Evolutionary conservation across 345 rosid species (phyloP), one percentile per base, ranked within the genome.

Genomic region (Populus pruinosa): DNA sequence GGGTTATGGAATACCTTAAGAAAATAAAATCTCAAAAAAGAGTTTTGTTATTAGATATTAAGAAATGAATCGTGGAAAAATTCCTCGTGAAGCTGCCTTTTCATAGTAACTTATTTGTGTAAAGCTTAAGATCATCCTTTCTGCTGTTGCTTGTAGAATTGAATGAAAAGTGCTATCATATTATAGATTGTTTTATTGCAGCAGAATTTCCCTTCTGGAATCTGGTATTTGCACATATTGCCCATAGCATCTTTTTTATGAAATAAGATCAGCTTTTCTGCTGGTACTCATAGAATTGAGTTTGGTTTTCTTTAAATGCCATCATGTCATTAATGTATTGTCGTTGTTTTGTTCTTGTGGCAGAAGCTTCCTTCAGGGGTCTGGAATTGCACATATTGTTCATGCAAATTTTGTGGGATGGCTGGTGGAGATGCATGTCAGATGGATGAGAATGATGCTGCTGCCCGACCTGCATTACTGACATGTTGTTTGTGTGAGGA

Each of bases 331-430:
- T 72, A 76, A 70, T 63, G 39, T 77, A 56, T 62, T 78, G 7
- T 77, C 0, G 11, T 41, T 78, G 36, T 33, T 47, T 12, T 12
- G 76, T 75, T 76, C 33, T 67, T 41, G 72, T 69, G 79, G 85
- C 94, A 96, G 98, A 87, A 79, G 73, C 89, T 92, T 74, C 98
- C 99, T 75, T 86, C 90, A 49, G 98, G 97, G 59, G 85, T 86
- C 69, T 96, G 99, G 99, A 87, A 88, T 80, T 96, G 99, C 87
- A 78, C 88, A 76, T 86, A 87, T 83, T 96, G 99, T 87, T 85
- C 90, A 31, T 96, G 99, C 86, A 93, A 93, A 89, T 90, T 85
- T 82, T 93, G 99, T 78, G 89, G 91, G 76, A 78, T 71, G 76
- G 80, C 77, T 80, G 82, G 78, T 71, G 87, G 86, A 76, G 83